Conservation (phyloP, 202 grass and related monocot species). For the Carex sylvatica region DNA sequence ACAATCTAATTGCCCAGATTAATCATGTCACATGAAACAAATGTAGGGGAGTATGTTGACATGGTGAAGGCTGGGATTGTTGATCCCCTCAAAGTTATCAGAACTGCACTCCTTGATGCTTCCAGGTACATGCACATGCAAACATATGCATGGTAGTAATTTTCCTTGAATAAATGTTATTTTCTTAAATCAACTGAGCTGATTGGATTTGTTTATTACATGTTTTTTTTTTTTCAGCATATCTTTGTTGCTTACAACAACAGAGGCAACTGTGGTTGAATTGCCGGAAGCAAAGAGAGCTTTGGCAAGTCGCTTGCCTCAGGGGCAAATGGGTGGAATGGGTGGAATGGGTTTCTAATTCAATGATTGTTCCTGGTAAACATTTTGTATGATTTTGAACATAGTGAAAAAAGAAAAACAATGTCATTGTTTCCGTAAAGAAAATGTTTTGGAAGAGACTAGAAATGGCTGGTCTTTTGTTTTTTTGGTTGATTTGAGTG, state of each 20-base stretch:
- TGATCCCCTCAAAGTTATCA: conserved; percentile 85
- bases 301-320: conserved; percentile 57
- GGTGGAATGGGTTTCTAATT: conserved; percentile 45
- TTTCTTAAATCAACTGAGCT: not conserved
- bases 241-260: conserved; percentile 75
- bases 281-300: conserved; percentile 45
- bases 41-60: conserved; percentile 79
- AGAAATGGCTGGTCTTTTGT: not conserved
- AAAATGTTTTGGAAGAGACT: conserved; percentile 15
- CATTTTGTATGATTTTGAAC: not conserved
- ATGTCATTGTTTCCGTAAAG: conserved; percentile 11
- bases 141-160: not conserved
- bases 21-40: conserved; percentile 18
- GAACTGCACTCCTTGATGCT: conserved; percentile 81
- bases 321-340: conserved; percentile 63
- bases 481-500: not conserved
- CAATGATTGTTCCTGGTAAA: conserved; percentile 3
- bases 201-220: not conserved
- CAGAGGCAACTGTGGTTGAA: conserved; percentile 72
- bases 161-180: not conserved
- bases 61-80: conserved; percentile 91
- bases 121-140: conserved; percentile 46
- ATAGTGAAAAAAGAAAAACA: not conserved
- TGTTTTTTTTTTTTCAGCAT: conserved; percentile 46
- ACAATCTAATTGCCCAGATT: not conserved